Percentiles rank a stretch among this genome's conserved stretches.
Evolutionary conservation across 306 rosid genomes (phyloP).

Genomic region (Luffa aegyptiaca): DNA sequence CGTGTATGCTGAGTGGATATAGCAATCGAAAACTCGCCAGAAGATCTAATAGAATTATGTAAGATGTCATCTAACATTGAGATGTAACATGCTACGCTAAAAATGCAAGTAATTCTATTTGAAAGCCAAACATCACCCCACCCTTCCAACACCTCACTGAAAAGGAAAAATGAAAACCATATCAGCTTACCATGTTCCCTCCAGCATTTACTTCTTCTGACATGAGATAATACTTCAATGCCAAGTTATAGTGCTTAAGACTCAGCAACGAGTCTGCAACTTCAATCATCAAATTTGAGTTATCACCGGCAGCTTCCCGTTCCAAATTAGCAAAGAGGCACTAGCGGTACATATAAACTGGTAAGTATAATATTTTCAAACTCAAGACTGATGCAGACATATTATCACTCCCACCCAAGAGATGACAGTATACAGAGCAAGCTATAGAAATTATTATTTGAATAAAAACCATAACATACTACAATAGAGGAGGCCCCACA

Average conservation of each 20-base stretch:
- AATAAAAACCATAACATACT: not conserved
- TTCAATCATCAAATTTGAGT: slow-evolving; percentile 41
- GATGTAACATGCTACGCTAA: not conserved
- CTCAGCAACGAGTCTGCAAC: slow-evolving; percentile 56
- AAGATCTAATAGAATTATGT: not conserved
- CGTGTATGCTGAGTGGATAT: not conserved
- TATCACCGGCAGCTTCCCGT: slow-evolving; percentile 31
- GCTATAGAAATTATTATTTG: not conserved
- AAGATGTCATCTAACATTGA: not conserved
- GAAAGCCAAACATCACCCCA: not conserved
- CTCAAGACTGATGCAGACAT: not conserved
- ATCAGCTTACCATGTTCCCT: slow-evolving; percentile 33
- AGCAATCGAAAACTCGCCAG: not conserved
- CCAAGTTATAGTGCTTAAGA: slow-evolving; percentile 48
- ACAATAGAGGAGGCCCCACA: not conserved
- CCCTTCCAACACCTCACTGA: not conserved
- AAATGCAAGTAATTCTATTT: not conserved
- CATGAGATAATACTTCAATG: slow-evolving; percentile 64
- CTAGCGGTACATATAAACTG: slow-evolving; percentile 24
- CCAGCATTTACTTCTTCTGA: slow-evolving; percentile 33
- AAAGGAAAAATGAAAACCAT: not conserved
- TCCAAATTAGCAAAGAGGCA: slow-evolving; percentile 42
- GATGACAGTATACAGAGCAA: not conserved
- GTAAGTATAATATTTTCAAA: slow-evolving; percentile 14
- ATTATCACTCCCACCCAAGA: not conserved